Evolutionary conservation across 768 basidiomycete genomes (phyloP).

Genomic region (Strobilomyces dryophilus): DNA sequence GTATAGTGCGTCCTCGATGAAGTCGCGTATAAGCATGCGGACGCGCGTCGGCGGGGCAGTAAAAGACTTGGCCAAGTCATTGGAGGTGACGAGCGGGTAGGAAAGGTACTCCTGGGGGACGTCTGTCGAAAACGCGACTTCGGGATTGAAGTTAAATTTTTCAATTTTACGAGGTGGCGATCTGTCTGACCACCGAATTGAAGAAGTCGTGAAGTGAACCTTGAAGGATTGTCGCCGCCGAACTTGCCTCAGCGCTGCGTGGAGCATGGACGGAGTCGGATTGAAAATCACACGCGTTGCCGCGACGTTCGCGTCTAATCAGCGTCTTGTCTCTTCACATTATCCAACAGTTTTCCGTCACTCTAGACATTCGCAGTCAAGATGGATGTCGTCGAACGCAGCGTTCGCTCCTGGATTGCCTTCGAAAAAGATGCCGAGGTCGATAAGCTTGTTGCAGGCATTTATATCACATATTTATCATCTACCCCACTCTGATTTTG

Average conservation of each 20-base stretch:
- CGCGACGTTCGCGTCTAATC: conserved; percentile 13
- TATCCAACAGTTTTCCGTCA: background rate
- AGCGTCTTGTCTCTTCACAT: background rate
- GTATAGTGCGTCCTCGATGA: conserved; percentile 94
- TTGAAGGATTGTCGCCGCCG: conserved; percentile 21
- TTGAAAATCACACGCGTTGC: background rate
- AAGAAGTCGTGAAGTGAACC: conserved; percentile 24
- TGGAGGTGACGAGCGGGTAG: conserved; percentile 65
- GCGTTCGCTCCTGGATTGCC: conserved; percentile 71
- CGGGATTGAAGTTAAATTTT: conserved; percentile 77
- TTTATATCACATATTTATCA: conserved; percentile 17
- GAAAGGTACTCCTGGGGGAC: conserved; percentile 42
- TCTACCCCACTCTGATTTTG: background rate
- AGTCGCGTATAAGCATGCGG: conserved; percentile 94
- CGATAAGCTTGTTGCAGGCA: conserved; percentile 56
- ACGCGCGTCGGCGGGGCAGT: conserved; percentile 69
- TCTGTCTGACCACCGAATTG: conserved; percentile 9
- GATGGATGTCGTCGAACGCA: conserved; percentile 47
- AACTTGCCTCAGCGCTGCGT: conserved; percentile 15
- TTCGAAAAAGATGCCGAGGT: conserved; percentile 58
- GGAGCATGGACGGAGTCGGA: conserved; percentile 17
- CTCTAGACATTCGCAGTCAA: background rate
- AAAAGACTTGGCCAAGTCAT: conserved; percentile 51
- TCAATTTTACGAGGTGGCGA: conserved; percentile 24
- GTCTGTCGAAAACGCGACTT: conserved; percentile 48